A percentile compares a stretch with the other conserved stretches of the same genome.
phyloP scores from a whole-genome alignment of 2,329 filamentous ascomycete species.

The Ophiostoma sp. region DNA sequence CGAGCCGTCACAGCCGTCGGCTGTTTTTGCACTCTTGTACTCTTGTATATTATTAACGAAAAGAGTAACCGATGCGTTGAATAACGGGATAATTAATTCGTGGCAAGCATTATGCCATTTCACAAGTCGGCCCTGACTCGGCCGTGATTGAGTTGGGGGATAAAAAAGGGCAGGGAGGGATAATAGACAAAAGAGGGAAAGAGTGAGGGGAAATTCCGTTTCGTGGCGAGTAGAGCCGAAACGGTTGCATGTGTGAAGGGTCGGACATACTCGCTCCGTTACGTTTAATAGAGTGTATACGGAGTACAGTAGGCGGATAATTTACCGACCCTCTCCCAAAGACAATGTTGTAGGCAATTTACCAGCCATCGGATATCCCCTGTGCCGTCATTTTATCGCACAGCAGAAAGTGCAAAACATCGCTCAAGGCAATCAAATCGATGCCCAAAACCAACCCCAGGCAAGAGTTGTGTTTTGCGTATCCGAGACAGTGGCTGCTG shows the following conservation, averaged over 20 bases:
- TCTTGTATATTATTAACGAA: not conserved
- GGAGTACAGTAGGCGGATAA: not conserved
- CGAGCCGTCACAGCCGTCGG: not conserved
- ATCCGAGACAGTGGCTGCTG: not conserved
- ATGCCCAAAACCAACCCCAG: conserved; percentile 12
- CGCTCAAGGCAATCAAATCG: not conserved
- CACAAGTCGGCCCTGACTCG: not conserved
- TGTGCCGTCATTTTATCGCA: not conserved
- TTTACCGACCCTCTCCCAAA: not conserved
- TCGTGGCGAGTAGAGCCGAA: not conserved
- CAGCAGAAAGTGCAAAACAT: not conserved
- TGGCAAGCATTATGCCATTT: not conserved
- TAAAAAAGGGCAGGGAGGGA: too few species aligned
- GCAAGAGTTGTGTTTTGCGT: not conserved
- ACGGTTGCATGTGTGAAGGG: not conserved
- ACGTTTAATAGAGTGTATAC: not conserved
- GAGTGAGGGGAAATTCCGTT: not conserved
- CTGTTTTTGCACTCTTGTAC: too few species aligned
- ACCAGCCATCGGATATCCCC: not conserved
- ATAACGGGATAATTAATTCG: not conserved
- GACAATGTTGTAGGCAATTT: not conserved
- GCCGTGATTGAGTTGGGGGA: not conserved
- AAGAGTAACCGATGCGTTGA: not conserved
- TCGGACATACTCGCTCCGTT: not conserved
- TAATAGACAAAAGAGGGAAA: not conserved